These are phyloP conservation scores for Anaeromyces robustus DNA, from an alignment of 192 early-diverging fungal species.

Conservation along the genomic window DNA sequence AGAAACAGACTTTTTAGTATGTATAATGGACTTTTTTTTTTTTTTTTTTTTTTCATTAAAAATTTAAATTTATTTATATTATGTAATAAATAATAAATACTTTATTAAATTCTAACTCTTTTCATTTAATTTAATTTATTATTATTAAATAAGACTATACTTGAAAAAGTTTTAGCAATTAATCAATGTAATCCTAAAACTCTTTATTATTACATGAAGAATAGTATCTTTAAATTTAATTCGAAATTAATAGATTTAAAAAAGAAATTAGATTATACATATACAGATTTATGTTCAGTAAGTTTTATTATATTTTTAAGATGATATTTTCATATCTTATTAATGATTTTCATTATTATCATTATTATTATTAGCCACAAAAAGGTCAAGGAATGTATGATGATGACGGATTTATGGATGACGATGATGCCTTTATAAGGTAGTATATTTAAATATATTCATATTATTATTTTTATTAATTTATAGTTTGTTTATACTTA, in stretches of 20 bases:
- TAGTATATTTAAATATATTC: too few relatives aligned
- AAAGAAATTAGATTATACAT: constrained; percentile 53
- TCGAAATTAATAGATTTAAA: constrained; percentile 58
- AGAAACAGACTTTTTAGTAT: neutral
- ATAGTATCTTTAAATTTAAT: constrained; percentile 62
- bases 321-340: too few relatives aligned
- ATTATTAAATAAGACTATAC: too few relatives aligned
- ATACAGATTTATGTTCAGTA: constrained; percentile 28
- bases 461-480: too few relatives aligned
- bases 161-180: neutral
- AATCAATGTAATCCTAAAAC: neutral
- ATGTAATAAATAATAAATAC: too few relatives aligned
- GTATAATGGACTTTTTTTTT: too few relatives aligned
- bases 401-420: constrained; percentile 10
- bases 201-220: constrained; percentile 62
- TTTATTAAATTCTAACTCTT: too few relatives aligned
- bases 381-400: constrained; percentile 8
- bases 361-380: neutral
- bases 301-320: neutral
- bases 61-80: too few relatives aligned
- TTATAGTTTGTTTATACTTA: too few relatives aligned
- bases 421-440: constrained; percentile 10
- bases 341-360: neutral
- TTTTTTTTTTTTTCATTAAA: too few relatives aligned
- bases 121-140: too few relatives aligned